Evolutionary conservation across 2,329 filamentous ascomycete species (phyloP), one percentile per base, ranked within the genome.

Genomic region (Monilinia laxa): DNA sequence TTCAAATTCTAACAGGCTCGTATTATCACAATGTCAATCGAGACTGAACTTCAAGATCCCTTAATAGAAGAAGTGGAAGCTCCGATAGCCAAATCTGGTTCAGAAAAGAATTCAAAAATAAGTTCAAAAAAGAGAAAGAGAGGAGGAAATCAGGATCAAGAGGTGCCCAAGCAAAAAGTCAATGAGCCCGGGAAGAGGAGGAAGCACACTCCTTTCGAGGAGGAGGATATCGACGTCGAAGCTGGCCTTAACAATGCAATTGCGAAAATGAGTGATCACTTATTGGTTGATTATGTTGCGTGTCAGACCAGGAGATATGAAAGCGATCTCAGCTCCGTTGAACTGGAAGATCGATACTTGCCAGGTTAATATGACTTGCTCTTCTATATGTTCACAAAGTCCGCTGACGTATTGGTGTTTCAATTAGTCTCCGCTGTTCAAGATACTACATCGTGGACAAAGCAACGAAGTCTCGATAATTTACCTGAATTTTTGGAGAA

Each of bases 261-360:
- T 76, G 86, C 87, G 55, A 86, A 87, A 68, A 93, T 97, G 89
- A 92, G 97, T 77, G 89, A 87, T 68, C 86, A 89, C 71, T 82
- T 97, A 53, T 81, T 97, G 57, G 91, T 93, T 1, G 94, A 97
- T 77, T 88, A 97, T 77, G 82, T 97, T 69, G 90, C 90, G 9
- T 89, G 95, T 75, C 87, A 90, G 75, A 89, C 91, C 64, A 87
- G 85, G 70, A 85, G 90, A 31, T 96, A 94, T 75, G 91, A 92
- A 64, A 87, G 85, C 38, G 90, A 97, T 63, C 78, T 97, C 74
- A 97, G 91, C 72, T 81, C 87, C 0, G 85, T 98, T 52, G 95
- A 99, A 79, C 81, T 96, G 42, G 89, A 91, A 66, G 93, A 97
- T 76, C 81, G 92, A 74, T 88, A 90, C 65, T 83, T 98, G 63